Evolutionary conservation across 805 yeast species (phyloP).

Genomic region (Starmera dryadoides): DNA sequence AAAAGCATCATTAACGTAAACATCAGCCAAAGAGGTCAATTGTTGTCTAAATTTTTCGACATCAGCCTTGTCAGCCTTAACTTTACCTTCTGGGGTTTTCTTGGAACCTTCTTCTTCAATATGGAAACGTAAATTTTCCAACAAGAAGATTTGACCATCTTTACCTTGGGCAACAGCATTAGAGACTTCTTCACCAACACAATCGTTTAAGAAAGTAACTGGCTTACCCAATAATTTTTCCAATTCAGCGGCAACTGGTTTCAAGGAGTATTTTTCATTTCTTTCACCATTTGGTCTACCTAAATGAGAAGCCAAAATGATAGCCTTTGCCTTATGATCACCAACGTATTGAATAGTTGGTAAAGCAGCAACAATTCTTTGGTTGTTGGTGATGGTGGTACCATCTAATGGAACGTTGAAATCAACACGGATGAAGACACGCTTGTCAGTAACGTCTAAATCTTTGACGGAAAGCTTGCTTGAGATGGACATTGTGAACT

Average conservation of each 20-base stretch:
- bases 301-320: slow-evolving; percentile 91
- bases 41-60: slow-evolving; percentile 85
- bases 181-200: slow-evolving; percentile 90
- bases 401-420: slow-evolving; percentile 96
- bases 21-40: slow-evolving; percentile 91
- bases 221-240: slow-evolving; percentile 63
- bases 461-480: slow-evolving; percentile 92
- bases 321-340: slow-evolving; percentile 85
- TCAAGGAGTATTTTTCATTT: slow-evolving; percentile 79
- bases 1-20: slow-evolving; percentile 95
- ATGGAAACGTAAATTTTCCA: slow-evolving; percentile 98
- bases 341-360: slow-evolving; percentile 96
- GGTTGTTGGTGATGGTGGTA: slow-evolving; percentile 95
- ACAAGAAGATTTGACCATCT: slow-evolving; percentile 77
- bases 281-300: slow-evolving; percentile 99
- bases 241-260: slow-evolving; percentile 91
- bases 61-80: slow-evolving; percentile 81
- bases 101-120: slow-evolving; percentile 94
- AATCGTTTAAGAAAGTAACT: slow-evolving; percentile 81
- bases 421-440: slow-evolving; percentile 98
- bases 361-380: slow-evolving; percentile 98
- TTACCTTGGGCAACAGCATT: slow-evolving; percentile 64
- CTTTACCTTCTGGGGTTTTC: slow-evolving; percentile 87
- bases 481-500: slow-evolving; percentile 72
- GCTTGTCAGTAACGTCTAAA: slow-evolving; percentile 77